Conservation (phyloP, 495 filamentous ascomycete species). For the Astrothelium macrocarpum region DNA sequence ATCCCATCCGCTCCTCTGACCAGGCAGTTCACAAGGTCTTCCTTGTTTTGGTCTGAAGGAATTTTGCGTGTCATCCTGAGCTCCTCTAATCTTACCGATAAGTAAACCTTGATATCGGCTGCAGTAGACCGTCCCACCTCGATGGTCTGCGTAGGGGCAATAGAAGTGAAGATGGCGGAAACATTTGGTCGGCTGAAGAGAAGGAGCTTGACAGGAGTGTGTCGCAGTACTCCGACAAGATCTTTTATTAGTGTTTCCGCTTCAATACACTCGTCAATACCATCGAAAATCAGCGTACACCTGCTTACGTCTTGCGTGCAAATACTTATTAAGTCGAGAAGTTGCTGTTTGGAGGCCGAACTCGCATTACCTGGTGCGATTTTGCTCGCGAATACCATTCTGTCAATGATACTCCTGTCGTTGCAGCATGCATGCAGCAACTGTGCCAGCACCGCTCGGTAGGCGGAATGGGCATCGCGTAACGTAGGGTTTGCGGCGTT, state of each 20-base stretch:
- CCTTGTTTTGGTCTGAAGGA: not conserved
- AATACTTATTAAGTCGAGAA: not conserved
- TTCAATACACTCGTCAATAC: not conserved
- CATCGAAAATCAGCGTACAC: not conserved
- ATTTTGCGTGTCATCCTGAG: not conserved
- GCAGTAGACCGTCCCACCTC: not conserved
- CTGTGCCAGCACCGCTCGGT: not conserved
- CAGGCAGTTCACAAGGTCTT: not conserved
- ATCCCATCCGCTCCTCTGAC: not conserved
- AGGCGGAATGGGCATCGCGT: not conserved
- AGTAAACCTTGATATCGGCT: not conserved
- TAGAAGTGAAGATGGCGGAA: not conserved
- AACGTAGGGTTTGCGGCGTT: not conserved
- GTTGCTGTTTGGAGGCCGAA: not conserved
- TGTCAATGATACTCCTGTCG: not conserved
- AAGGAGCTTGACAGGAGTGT: not conserved
- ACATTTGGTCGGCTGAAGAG: not conserved
- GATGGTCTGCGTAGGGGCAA: not conserved
- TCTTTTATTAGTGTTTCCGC: not conserved
- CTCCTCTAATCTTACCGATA: not conserved
- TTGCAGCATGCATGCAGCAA: not conserved
- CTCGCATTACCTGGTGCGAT: not conserved
- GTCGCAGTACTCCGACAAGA: not conserved
- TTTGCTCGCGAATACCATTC: not conserved
- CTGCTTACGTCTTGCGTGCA: not conserved